Conservation (phyloP, 768 basidiomycete genomes). For the Lanmaoa pseudosensibilis region DNA sequence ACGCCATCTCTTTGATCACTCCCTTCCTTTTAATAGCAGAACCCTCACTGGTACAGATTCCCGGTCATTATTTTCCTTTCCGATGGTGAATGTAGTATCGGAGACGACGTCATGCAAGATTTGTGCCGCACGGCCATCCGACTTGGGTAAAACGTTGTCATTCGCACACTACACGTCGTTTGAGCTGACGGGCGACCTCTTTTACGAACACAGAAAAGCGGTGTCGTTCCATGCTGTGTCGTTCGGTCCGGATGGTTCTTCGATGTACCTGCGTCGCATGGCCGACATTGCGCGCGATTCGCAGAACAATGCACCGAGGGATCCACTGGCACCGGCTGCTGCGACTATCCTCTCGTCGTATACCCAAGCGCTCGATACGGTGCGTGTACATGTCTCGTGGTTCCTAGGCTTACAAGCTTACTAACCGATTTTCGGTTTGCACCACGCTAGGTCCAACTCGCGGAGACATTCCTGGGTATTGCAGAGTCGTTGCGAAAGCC, state of each 20-base stretch:
- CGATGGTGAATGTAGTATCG: slow-evolving; percentile 48
- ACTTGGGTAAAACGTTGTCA: slow-evolving; percentile 41
- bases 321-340: slow-evolving; percentile 36
- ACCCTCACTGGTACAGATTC: slow-evolving; percentile 1
- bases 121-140: slow-evolving; percentile 43
- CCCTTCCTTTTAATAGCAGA: not conserved
- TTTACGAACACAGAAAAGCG: slow-evolving; percentile 40
- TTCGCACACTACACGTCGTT: accelerated
- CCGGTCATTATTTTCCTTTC: slow-evolving; percentile 42
- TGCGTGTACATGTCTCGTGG: slow-evolving; percentile 12
- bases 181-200: not conserved
- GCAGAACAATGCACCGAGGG: slow-evolving; percentile 44
- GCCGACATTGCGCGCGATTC: slow-evolving; percentile 49
- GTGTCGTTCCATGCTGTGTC: slow-evolving; percentile 61
- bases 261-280: slow-evolving; percentile 45
- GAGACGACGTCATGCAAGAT: slow-evolving; percentile 39
- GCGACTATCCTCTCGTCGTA: slow-evolving; percentile 46
- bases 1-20: not conserved
- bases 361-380: slow-evolving; percentile 51
- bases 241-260: slow-evolving; percentile 41
- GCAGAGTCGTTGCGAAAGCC: slow-evolving; percentile 59
- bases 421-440: not conserved
- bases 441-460: slow-evolving; percentile 46
- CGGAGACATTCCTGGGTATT: slow-evolving; percentile 57
- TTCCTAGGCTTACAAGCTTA: too few relatives aligned